Base-by-base conservation (phyloP, 176 grass and related monocot species). In the Lolium rigidum region DNA sequence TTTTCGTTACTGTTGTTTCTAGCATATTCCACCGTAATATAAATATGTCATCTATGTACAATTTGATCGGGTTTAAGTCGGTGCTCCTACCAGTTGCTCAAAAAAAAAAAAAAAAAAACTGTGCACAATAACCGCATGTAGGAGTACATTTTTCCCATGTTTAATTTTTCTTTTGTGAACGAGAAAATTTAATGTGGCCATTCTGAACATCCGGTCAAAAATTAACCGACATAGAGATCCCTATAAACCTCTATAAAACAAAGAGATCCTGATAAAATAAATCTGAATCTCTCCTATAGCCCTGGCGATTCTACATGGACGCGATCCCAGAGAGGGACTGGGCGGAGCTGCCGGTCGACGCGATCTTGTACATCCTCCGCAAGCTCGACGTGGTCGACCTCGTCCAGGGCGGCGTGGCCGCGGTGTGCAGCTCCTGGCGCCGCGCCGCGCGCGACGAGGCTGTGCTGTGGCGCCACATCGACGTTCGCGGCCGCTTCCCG, bases 361-460 rank as follows among this genome's bases (percentile, higher is more conserved):
- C 43, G 21, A 25, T 48, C 43, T 14, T 15, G n/a, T 24, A 74
- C n/a, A 25, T 74, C 46, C 21, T 74, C 70, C 43, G 44, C 43
- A 15, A 48, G n/a, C 70, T 73, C 2, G 43, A 73, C 43, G 11
- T 11, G 39, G 43, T 24, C 44, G 70, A 73, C 5, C 70, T 73
- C n/a, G n/a, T 73, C 10, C 7, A 5, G 14, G 43, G 70, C 41
- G 41, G 70, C 70, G n/a, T 48, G 70, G 70, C 41, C 39, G 41
- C 18, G 70, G 70, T 48, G 39, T 73, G 70, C n/a, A 44, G 70
- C n/a, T 48, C 43, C 11, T 73, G 70, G 70, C 70, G n/a, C 70
- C 5, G 10, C 52, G 52, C 52, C 52, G 52, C 52, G 52, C 52
- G 52, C 44, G 11, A 48, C 70, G 70, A 74, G 44, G n/a, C 70